Base-by-base conservation (phyloP, 768 basidiomycete species). In the Bullera alba region DNA sequence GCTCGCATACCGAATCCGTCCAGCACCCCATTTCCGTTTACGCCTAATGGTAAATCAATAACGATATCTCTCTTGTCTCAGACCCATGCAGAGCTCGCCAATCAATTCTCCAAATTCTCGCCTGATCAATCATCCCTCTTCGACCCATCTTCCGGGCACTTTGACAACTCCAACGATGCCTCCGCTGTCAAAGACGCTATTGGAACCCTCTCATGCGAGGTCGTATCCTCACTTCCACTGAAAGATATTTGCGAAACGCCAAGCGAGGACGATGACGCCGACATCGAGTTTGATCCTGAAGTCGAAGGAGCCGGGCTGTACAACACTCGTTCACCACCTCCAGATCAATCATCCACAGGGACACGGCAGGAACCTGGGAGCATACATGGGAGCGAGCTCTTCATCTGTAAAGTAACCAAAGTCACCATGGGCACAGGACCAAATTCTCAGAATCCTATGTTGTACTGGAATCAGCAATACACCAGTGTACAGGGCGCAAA, bases 41-140 rank as follows among this genome's bases (percentile, higher is more conserved):
- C 35, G 27, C 44, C 14, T 8, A n/a, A 22, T 6, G 1, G 10
- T 15, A 22, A 36, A 16, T 42, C 29, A 60, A 77, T 93, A 78
- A 80, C 86, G 44, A 75, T 95, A 51, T 90, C 90, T 72, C 74
- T 93, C 41, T 80, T 95, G 41, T 83, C 86, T 0, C 79, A 83
- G 0, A 63, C 76, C 2, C 87, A 90, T 66, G 76, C 80, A 3
- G 60, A 76, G 27, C 64, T 81, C 15, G 89, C 89, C 0, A 64
- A 80, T 22, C 75, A 75, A 25, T 91, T 93, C 65, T 85, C 91
- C 0, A 75, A 10, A 14, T 14, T 39, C 8, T 42, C 48, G 36
- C 3, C 55, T 82, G 60, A 73, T 57, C 32, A 72, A 50, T 68
- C 44, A 46, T 54, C 53, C 2, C 61, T 43, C 62, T 51, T 53